Conservation (phyloP, 1,139 yeast species). For the Suhomyces yuchorum region DNA sequence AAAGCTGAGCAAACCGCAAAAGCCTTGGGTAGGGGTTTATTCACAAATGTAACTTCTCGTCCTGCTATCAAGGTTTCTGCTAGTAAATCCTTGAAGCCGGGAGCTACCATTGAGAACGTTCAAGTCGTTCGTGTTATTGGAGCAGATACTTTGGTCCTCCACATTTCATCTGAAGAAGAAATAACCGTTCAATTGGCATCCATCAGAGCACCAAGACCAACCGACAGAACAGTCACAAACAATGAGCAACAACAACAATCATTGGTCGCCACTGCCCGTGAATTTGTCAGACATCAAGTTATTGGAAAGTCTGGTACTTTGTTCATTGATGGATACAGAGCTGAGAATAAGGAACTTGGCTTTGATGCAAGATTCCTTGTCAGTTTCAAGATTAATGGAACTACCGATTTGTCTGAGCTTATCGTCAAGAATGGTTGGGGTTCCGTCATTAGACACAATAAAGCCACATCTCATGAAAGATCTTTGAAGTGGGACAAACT, state of each 20-base stretch:
- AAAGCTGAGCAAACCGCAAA: conserved; percentile 71
- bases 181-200: conserved; percentile 74
- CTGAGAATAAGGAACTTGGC: conserved; percentile 55
- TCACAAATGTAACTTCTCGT: conserved; percentile 45
- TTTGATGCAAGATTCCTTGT: conserved; percentile 70
- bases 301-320: conserved; percentile 71
- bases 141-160: conserved; percentile 66
- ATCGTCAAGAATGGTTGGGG: conserved; percentile 71
- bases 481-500: conserved; percentile 79
- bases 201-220: conserved; percentile 68
- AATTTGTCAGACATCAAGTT: conserved; percentile 65
- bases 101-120: conserved; percentile 53
- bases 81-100: conserved; percentile 37
- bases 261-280: conserved; percentile 66
- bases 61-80: conserved; percentile 20
- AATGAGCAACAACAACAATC: conserved; percentile 43
- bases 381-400: conserved; percentile 44
- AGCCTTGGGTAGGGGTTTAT: conserved; percentile 60
- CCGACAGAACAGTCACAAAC: conserved; percentile 56
- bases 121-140: conserved; percentile 61
- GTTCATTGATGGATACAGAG: conserved; percentile 65
- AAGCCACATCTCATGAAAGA: conserved; percentile 67
- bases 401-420: conserved; percentile 60
- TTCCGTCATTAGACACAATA: conserved; percentile 75
- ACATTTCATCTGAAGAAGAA: conserved; percentile 50